Base-by-base conservation (phyloP, 1,284 basidiomycete genomes). In the Anthracocystis setariae region DNA sequence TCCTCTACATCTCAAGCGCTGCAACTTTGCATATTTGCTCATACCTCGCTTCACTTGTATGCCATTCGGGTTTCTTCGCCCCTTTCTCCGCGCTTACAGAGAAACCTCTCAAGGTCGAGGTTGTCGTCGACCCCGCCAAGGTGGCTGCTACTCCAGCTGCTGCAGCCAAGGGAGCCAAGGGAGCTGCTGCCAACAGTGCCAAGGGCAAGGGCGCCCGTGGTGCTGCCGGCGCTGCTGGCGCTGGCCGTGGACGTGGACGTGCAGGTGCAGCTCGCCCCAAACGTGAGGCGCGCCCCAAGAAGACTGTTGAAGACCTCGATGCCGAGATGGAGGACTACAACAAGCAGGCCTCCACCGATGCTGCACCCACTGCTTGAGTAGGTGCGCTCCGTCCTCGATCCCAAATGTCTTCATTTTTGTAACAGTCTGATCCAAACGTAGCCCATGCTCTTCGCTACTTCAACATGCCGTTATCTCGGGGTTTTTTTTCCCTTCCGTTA, bases 41-140 rank as follows among this genome's bases (percentile, higher is more conserved):
- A 42, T 23, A 21, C 40, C 40, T 18, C 8, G 20, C 38, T 39
- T n/a, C 21, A 37, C 12, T 17, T 37, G 35, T 37, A 13, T 37
- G 8, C 35, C 12, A 37, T 37, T 37, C 35, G 8, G 32, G 32
- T 13, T 25, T 46, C 38, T 25, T 33, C 47, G 80, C 55, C 52
- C 9, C 71, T 80, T 58, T 68, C 76, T 66, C 39, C 27, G 20
- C 18, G n/a, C 46, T 33, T 18, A 33, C 51, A 77, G 76, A 94
- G 88, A 92, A 92, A 79, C 92, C 94, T 24, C 95, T 98, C 92
- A 95, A 94, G 87, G 94, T 98, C 73, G 95, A 98, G 87, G 93
- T 98, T 69, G 89, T 97, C 45, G 88, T 97, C 82, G 92, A 95
- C 86, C 93, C 93, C 23, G 86, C 90, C 52, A 73, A 68, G 29